phyloP scores from a whole-genome alignment of 2,329 filamentous ascomycete species.

The Fusarium agapanthi region DNA sequence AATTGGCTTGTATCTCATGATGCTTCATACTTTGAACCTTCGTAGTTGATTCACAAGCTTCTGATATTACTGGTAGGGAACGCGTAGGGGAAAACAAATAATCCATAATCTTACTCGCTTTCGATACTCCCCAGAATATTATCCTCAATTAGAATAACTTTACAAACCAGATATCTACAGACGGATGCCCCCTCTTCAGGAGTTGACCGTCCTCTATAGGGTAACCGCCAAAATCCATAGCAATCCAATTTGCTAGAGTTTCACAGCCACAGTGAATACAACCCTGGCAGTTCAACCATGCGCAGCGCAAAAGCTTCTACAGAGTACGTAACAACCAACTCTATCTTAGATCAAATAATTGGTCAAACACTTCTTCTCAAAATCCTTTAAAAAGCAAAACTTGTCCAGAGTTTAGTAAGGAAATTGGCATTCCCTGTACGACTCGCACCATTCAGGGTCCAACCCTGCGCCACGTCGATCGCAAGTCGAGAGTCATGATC shows the following conservation, averaged over 20 bases:
- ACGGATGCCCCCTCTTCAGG: accelerated
- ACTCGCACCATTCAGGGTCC: not conserved
- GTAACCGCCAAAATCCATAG: not conserved
- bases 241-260: not conserved
- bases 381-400: not conserved
- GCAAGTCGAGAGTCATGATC: not conserved
- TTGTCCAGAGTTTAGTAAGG: not conserved
- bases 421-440: not conserved
- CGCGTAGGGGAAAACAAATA: accelerated
- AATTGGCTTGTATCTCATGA: accelerated
- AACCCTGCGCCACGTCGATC: not conserved
- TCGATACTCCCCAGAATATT: accelerated
- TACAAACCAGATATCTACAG: accelerated
- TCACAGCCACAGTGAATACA: not conserved
- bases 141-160: accelerated
- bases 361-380: not conserved
- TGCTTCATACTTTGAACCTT: accelerated
- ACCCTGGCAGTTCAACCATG: not conserved
- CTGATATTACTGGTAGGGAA: not conserved
- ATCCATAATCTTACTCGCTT: accelerated
- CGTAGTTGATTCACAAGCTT: accelerated
- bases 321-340: not conserved
- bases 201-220: not conserved
- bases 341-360: not conserved
- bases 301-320: not conserved